Evolutionary conservation across 257 asterid genomes (phyloP), one percentile per base, ranked within the genome.

Genomic region (Solanum ossicruentum): DNA sequence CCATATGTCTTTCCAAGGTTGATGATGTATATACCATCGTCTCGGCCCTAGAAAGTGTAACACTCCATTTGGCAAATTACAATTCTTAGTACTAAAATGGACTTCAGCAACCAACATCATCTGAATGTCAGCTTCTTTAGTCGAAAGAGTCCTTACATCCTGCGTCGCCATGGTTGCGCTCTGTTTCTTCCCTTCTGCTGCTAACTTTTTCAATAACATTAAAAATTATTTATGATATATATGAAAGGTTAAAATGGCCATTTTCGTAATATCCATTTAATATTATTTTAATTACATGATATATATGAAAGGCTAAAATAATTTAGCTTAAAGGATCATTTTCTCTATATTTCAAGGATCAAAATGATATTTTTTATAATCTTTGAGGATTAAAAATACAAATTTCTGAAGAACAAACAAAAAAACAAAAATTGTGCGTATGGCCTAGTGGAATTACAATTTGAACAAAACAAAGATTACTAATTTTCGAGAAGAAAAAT

Each of bases 1-100:
- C 88, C 88, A 86, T n/a, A n/a, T 5, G 88, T 83, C 73, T 83
- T 86, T 43, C 86, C 82, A 32, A 86, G 81, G 63, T 86, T 86
- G 28, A 86, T 86, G 61, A 86, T 86, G 81, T 83, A 83, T 73
- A 86, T 86, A 63, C 88, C 88, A 23, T 85, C 87, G 12, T 85
- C 67, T 11, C 87, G 81, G 36, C 87, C 82, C 72, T 85, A 80
- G 71, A 85, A 85, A 45, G 58, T 73, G 79, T 85, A 85, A n/a
- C 87, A 82, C 26, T 85, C 87, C 87, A 85, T 85, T 43, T 85
- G 87, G 56, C n/a, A 85, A 85, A 73, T 85, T 81, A 51, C 87
- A 85, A 45, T 85, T 85, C 39, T 85, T 85, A 13, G 87, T 80
- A 17, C 87, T 85, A 41, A 85, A 81, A 36, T 85, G 87, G 12